Base-by-base conservation (phyloP, 345 rosid genomes). In the Rhodomyrtus tomentosa region DNA sequence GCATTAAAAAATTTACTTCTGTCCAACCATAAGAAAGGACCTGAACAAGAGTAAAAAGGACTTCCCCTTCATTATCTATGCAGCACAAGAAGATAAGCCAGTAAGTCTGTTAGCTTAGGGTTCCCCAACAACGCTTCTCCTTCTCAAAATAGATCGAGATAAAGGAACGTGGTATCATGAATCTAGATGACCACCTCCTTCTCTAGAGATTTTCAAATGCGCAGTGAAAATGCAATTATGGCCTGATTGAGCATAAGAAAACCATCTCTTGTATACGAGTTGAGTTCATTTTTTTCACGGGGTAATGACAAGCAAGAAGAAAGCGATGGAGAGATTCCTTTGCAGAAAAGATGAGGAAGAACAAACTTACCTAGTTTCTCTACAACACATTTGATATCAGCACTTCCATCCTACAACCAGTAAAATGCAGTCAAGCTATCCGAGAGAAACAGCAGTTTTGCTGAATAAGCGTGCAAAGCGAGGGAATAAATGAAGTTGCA, bases 321-420 rank as follows among this genome's bases (percentile, higher is more conserved):
- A 49, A 80, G 55, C 25, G 2, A 51, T 0, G 2, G 58, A 81
- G 79, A 68, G 79, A 68, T 20, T n/a, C 83, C 58, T 49, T 52
- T 50, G 45, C 29, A 50, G 83, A 24, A 55, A 38, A 40, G 84
- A 81, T 29, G 25, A n/a, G 25, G 42, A 81, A 53, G 56, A 51
- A 48, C 9, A 82, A 82, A 86, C 95, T 88, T 86, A 92, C 99
- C 96, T 86, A 95, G 80, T 88, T 91, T 94, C 86, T 90, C 95
- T 83, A 92, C 68, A 52, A 91, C 79, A 81, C 85, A 86, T 86
- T 89, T 91, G 87, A 87, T 91, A 84, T 93, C 91, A 68, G 82
- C 10, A 54, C 38, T 62, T 76, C 50, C 86, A 85, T 88, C 87
- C 98, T 95, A 89, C 82, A 89, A 84, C 86, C 88, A 80, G 50